These are phyloP conservation scores for Boletus subcaerulescens DNA, from an alignment of 768 basidiomycete species.

Conservation along the genomic window DNA sequence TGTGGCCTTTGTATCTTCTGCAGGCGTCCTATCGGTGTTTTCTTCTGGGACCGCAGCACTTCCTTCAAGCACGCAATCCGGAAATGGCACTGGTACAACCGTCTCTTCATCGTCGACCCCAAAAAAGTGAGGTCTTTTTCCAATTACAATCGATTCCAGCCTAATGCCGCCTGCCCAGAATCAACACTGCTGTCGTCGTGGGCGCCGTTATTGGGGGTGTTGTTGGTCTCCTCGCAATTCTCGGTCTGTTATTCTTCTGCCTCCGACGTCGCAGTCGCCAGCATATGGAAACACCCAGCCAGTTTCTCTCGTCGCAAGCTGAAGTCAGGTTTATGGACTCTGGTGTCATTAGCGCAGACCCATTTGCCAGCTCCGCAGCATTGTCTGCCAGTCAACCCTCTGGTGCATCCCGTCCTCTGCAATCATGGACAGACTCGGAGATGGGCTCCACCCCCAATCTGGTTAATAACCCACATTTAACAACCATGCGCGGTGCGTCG, in stretches of 20 bases:
- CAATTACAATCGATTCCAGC: background rate
- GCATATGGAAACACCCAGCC: constrained; percentile 8
- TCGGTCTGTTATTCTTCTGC: constrained; percentile 10
- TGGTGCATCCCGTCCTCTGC: background rate
- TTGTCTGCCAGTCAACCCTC: background rate
- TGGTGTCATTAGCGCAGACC: background rate
- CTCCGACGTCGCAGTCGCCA: constrained; percentile 8
- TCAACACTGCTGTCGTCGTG: constrained; percentile 10
- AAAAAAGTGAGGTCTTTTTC: constrained; percentile 8
- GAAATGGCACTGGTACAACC: background rate
- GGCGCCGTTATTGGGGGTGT: constrained; percentile 21
- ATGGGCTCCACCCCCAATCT: background rate
- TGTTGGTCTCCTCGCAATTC: constrained; percentile 13
- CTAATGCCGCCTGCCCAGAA: constrained; percentile 7
- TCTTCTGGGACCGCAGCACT: constrained; percentile 7
- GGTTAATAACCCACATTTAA: background rate
- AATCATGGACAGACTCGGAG: constrained; percentile 8
- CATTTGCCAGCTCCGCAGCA: constrained; percentile 2
- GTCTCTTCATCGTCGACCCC: constrained; percentile 3
- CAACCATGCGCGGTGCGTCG: background rate
- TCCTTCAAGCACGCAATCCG: constrained; percentile 14
- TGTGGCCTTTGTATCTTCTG: background rate
- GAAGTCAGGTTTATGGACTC: constrained; percentile 1
- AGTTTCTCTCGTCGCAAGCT: constrained; percentile 3
- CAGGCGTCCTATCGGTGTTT: background rate